A percentile compares a stretch with the other conserved stretches of the same genome.
phyloP scores from a whole-genome alignment of 73 alveolate genomes.

The Diophrys sp. region DNA sequence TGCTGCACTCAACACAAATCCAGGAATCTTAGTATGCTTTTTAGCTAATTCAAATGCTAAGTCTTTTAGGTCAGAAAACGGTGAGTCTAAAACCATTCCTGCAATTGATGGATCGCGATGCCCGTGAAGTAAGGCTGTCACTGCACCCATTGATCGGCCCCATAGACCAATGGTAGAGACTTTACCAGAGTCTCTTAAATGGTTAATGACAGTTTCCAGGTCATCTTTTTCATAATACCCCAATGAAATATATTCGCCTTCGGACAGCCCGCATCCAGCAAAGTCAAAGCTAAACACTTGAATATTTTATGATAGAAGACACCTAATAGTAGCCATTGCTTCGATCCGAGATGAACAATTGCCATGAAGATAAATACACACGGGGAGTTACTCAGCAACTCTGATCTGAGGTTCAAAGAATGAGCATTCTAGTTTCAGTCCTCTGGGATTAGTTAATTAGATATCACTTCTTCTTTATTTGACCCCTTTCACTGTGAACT shows the following conservation, averaged over 20 bases:
- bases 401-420: conserved; percentile 75
- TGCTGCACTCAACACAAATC: conserved; percentile 38
- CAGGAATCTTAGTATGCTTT: conserved; percentile 58
- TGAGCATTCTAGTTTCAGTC: conserved; percentile 73
- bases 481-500: conserved; percentile 69
- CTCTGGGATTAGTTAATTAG: conserved; percentile 60
- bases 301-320: conserved; percentile 61
- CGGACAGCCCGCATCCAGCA: conserved; percentile 90
- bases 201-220: conserved; percentile 70
- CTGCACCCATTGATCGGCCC: conserved; percentile 86
- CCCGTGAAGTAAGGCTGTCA: conserved; percentile 60
- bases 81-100: conserved; percentile 69
- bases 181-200: conserved; percentile 40
- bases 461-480: conserved; percentile 68
- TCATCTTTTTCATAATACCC: conserved; percentile 97
- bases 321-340: conserved; percentile 53
- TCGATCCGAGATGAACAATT: conserved; percentile 62
- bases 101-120: conserved; percentile 67
- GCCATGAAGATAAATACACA: conserved; percentile 66
- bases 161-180: conserved; percentile 66
- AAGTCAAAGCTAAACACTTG: conserved; percentile 83
- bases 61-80: conserved; percentile 52
- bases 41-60: conserved; percentile 56
- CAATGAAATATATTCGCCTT: conserved; percentile 92
- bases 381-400: conserved; percentile 54